Evolutionary conservation across 257 asterid species (phyloP).

Genomic region (Nicotiana knightiana): DNA sequence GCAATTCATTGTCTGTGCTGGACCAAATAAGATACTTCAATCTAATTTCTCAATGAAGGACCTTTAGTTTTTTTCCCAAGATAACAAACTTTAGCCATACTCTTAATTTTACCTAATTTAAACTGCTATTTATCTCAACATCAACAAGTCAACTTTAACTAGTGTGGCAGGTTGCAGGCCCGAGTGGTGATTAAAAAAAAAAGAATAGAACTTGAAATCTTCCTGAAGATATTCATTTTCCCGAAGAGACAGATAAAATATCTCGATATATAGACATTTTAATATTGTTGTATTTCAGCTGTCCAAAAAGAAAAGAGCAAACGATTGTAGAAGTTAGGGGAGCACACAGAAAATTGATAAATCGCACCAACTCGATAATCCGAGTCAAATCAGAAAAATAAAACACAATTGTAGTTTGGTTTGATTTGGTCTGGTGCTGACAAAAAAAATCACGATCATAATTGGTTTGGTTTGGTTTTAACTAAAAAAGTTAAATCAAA

Average conservation of each 20-base stretch:
- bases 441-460: no score
- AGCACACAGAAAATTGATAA: no score
- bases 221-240: not conserved
- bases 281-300: not conserved
- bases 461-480: no score
- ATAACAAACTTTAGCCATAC: not conserved
- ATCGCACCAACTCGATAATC: no score
- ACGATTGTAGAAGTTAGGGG: no score
- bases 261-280: not conserved
- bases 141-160: not conserved
- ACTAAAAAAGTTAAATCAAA: no score
- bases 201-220: not conserved
- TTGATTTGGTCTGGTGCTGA: no score
- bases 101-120: not conserved
- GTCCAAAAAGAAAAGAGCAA: not conserved
- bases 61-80: not conserved
- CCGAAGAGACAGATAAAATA: not conserved
- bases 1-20: slow-evolving; percentile 12
- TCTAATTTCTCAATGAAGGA: not conserved
- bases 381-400: no score
- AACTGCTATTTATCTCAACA: not conserved
- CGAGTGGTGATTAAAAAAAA: not conserved
- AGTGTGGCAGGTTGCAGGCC: not conserved
- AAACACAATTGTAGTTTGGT: no score
- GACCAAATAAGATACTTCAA: slow-evolving; percentile 1